Base-by-base conservation (phyloP, 306 rosid species). In the Senna tora region DNA sequence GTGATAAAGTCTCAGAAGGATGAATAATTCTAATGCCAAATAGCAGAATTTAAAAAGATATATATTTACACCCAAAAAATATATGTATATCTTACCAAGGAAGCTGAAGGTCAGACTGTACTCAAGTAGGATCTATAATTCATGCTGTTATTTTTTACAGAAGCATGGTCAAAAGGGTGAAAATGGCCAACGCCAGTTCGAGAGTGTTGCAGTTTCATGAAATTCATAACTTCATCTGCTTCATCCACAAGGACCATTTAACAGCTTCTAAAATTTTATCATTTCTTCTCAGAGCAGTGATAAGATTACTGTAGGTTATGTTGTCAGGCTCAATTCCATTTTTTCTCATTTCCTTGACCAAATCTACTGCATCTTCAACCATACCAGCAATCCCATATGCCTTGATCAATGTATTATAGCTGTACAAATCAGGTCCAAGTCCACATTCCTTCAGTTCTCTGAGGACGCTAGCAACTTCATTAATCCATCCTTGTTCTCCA, bases 201-300 rank as follows among this genome's bases (percentile, higher is more conserved):
- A 73, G 54, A 67, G 60, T 67, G 69, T 58, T 52, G 63, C 2
- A 25, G 51, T 53, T 61, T 72, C 50, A 57, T 71, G 60, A 50
- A 60, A 61, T 71, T 86, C 82, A 87, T 65, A 89, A 65, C 19
- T 87, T 84, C 80, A 89, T 45, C 86, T 94, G 99, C 90, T 94
- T 94, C 96, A 91, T 85, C 97, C 99, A 91, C 67, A 91, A 71
- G 4, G 99, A 94, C 99, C 97, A 94, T 81, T 87, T 94, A 55
- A 94, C 90, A 33, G 99, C 99, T 85, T 94, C 97, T 51, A 94
- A 82, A 84, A 75, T 87, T 46, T 91, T 58, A 72, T 94, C 97
- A 71, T 94, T 94, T 73, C 85, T 85, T 22, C 75, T 67, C 56
- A 89, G 70, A 13, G 99, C 91, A 30, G 62, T 66, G 75, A 94